phyloP scores from a whole-genome alignment of 495 filamentous ascomycete genomes.

The Friedmanniomyces simplex region DNA sequence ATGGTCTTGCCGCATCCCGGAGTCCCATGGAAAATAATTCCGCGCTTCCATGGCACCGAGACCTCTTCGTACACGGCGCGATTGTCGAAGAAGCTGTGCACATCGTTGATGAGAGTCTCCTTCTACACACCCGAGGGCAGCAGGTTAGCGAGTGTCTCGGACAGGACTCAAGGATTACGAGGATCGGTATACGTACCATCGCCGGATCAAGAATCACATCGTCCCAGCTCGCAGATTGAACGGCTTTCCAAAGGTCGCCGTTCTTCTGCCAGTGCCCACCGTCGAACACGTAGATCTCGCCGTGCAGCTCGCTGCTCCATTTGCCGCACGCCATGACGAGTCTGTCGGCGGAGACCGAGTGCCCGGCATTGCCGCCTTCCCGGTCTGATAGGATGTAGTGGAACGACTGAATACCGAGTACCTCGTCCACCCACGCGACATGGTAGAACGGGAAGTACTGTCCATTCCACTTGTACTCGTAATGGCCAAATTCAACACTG shows the following conservation, averaged over 20 bases:
- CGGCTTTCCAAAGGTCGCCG: conserved; percentile 44
- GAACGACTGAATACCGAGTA: conserved; percentile 17
- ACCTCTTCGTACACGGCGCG: conserved; percentile 34
- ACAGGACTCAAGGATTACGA: too few relatives aligned
- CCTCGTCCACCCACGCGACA: conserved; percentile 37
- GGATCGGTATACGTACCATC: conserved; percentile 19
- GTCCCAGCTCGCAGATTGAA: conserved; percentile 41
- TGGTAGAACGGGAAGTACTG: conserved; percentile 43
- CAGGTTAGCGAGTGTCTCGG: too few relatives aligned
- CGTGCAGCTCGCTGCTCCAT: conserved; percentile 43
- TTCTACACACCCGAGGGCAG: conserved; percentile 23
- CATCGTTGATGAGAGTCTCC: conserved; percentile 30
- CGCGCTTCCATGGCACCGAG: conserved; percentile 37
- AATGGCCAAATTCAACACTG: conserved; percentile 40
- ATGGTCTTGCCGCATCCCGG: conserved; percentile 60
- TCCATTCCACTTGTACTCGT: conserved; percentile 39
- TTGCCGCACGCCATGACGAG: conserved; percentile 42
- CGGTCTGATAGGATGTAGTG: conserved; percentile 34
- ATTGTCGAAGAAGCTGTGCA: conserved; percentile 38
- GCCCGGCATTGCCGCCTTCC: neutral
- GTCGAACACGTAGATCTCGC: conserved; percentile 58
- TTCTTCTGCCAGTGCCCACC: conserved; percentile 48
- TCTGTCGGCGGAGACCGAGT: conserved; percentile 32
- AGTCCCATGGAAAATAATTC: conserved; percentile 33
- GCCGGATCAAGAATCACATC: conserved; percentile 37